Evolutionary conservation across 177 flowering plant genomes (phyloP), one percentile per base, ranked within the genome.

Genomic region (Telopea speciosissima): DNA sequence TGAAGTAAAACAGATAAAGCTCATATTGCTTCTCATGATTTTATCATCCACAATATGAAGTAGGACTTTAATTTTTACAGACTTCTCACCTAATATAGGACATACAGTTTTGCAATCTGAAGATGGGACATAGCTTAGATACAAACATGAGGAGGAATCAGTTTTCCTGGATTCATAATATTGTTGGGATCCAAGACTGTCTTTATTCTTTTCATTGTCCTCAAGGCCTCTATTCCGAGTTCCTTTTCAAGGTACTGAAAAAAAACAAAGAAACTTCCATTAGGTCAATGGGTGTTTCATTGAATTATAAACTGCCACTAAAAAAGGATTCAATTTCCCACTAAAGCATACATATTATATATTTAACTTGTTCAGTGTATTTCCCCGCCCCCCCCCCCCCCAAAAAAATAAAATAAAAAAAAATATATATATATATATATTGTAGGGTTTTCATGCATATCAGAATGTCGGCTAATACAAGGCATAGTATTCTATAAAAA

Each of bases 161-260:
- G 83, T 86, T 94, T 94, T 73, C 98, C 98, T 49, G 97, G 98
- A 74, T 92, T 92, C 97, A 90, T 90, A 68, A 89, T 89, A 71
- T 87, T 80, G 81, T 94, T 90, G 24, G 98, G 98, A 79, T 94
- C 98, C 69, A 94, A 76, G 64, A 87, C 98, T 59, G 70, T 70
- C 81, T 92, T 92, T 45, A 94, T 89, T 80, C 72, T 86, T 70
- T 88, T 90, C 95, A 90, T 92, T 16, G 97, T 90, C 84, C 76
- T 77, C 86, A 92, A 72, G 36, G 86, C 84, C 78, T 90, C 97
- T 24, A 88, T 77, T 26, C 98, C 98, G 17, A 90, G 90, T 70
- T 94, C 98, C 78, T 87, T 76, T 62, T 94, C 98, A 60, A 94
- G 92, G 81, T 94, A 92, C 98, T 93, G 89, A 56, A 70, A 70